A percentile compares a stretch with the other conserved stretches of the same genome.
Conservation (phyloP, 2,329 filamentous ascomycete genomes). For the Nigrograna mackinnonii region DNA sequence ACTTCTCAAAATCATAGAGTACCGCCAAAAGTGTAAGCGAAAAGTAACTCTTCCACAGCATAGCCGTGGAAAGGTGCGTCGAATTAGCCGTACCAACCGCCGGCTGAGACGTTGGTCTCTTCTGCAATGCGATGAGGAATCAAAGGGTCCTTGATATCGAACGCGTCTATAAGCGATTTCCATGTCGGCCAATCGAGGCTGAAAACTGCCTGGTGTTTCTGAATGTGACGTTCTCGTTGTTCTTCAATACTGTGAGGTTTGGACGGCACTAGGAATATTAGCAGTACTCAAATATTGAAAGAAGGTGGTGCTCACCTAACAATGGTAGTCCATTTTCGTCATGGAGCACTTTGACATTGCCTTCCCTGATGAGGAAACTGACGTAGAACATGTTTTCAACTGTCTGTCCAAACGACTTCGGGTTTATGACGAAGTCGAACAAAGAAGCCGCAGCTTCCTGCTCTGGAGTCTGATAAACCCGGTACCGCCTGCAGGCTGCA, state of each 20-base stretch:
- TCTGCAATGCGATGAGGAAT: slow-evolving; percentile 73
- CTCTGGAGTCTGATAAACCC: slow-evolving; percentile 60
- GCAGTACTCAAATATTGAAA: neutral
- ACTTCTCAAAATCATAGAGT: too few species aligned
- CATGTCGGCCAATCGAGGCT: slow-evolving; percentile 85
- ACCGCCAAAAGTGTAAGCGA: too few species aligned
- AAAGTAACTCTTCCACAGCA: too few species aligned
- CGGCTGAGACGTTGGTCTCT: slow-evolving; percentile 22
- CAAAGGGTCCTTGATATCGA: slow-evolving; percentile 76
- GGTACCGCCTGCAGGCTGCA: slow-evolving; percentile 65
- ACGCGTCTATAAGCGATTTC: slow-evolving; percentile 75
- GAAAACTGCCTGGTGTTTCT: slow-evolving; percentile 79
- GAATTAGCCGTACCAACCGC: slow-evolving; percentile 29
- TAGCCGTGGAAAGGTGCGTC: too few species aligned
- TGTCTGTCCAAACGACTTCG: slow-evolving; percentile 87
- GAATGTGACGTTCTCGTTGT: slow-evolving; percentile 58
- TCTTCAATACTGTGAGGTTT: slow-evolving; percentile 54
- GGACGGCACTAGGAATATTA: slow-evolving; percentile 42
- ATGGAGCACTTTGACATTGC: slow-evolving; percentile 71
- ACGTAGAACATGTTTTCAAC: slow-evolving; percentile 98
- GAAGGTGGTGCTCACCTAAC: slow-evolving; percentile 62
- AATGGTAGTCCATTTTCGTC: slow-evolving; percentile 78
- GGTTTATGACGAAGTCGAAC: slow-evolving; percentile 89
- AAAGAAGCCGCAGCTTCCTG: slow-evolving; percentile 69
- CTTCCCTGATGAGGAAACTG: slow-evolving; percentile 90